Evolutionary conservation across 345 rosid genomes (phyloP), one percentile per base, ranked within the genome.

Genomic region (Linum lewisii): DNA sequence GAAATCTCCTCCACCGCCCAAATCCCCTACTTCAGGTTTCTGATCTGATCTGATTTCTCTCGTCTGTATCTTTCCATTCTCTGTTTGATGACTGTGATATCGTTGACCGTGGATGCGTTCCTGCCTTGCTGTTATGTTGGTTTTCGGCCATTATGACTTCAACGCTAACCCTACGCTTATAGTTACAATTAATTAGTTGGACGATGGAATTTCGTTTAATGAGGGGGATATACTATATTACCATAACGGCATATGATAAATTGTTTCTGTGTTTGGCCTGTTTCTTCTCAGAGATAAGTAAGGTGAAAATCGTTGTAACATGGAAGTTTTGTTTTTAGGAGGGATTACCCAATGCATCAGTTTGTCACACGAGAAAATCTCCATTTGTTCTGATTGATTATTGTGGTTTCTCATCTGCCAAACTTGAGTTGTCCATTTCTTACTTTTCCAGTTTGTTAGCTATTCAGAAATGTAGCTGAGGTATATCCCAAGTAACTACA

Each of bases 1-100:
- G 69, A 73, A 90, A 78, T 80, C 97, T 66, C 82, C 84, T 10
- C 85, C 85, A 47, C 85, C 67, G 73, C 85, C 82, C 7, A 76
- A 81, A 66, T 79, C 95, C 22, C 90, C 91, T 1, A 67, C 78
- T 70, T 72, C 85, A 61, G 99, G 99, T 89, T 61, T 55, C 9
- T 22, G 44, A 66, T 63, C 22, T 24, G 22, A 52, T 24, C 24
- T 21, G 56, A 52, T 52, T 24, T 21, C 24, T 8, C 22, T 18
- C 56, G 1, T 21, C 23, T 5, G 21, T 51, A 22, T 19, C 22
- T 51, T 14, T 51, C 19, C 11, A 7, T 22, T 51, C 13, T 7
- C 22, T n/a, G 56, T 8, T 52, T 52, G 56, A 19, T 21, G 23
- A 15, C 8, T 52, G 47, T 52, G 15, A 6, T 52, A 20, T 21